Percentiles rank a stretch among this genome's conserved stretches.
Conservation (phyloP, 202 grass and related monocot species). For the Brachypodium distachyon region DNA sequence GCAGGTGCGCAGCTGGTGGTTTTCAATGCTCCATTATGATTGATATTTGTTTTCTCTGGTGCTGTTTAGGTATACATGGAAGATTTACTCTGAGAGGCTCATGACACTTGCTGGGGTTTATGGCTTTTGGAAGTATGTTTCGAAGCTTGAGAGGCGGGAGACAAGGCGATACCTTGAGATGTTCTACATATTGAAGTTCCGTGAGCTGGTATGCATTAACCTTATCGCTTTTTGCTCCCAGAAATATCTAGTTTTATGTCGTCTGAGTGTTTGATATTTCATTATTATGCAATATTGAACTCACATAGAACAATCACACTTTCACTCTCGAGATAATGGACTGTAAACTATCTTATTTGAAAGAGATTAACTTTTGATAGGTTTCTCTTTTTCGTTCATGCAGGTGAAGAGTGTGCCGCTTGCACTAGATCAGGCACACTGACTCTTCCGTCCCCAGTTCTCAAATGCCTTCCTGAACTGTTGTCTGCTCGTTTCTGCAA, state of each 20-base stretch:
- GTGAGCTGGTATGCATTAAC: slow-evolving; percentile 62
- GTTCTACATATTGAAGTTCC: slow-evolving; percentile 96
- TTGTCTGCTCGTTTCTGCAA: background rate
- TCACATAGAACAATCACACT: background rate
- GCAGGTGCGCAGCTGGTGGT: background rate
- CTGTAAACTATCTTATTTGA: background rate
- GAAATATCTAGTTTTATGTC: background rate
- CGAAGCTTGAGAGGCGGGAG: slow-evolving; percentile 95
- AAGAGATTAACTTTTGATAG: background rate
- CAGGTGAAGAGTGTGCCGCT: slow-evolving; percentile 80
- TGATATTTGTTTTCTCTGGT: background rate
- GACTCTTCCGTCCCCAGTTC: background rate
- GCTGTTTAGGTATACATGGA: slow-evolving; percentile 84
- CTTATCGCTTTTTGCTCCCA: background rate
- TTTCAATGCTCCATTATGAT: slow-evolving; percentile 3
- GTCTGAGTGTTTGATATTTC: background rate
- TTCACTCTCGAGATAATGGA: background rate
- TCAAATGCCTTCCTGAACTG: background rate
- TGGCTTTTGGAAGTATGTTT: slow-evolving; percentile 98
- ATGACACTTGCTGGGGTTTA: slow-evolving; percentile 98
- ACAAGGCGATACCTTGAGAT: slow-evolving; percentile 93
- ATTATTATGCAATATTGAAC: background rate
- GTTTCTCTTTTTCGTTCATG: background rate
- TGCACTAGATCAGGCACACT: slow-evolving; percentile 47
- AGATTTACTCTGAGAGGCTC: slow-evolving; percentile 94